A percentile compares a stretch with the other conserved stretches of the same genome.
phyloP scores from a whole-genome alignment of 2,329 filamentous ascomycete species.

The Aspergillus sp. region DNA sequence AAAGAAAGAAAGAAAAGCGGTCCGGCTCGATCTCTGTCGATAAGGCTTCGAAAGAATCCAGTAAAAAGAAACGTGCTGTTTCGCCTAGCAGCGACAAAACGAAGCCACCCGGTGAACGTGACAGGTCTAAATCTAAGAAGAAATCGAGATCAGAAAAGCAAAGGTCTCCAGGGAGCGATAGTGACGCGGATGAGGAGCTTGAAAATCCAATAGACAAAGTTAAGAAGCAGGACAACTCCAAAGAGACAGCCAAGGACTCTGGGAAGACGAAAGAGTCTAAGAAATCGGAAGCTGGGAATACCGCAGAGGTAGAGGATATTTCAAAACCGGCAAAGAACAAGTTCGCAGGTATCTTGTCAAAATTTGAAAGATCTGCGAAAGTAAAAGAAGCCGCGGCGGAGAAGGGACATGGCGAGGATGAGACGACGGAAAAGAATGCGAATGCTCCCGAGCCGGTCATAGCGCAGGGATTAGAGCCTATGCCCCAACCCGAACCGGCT shows the following conservation, averaged over 20 bases:
- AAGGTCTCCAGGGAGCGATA: constrained; percentile 25
- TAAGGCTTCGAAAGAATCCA: constrained; percentile 33
- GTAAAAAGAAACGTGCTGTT: constrained; percentile 29
- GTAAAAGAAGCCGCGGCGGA: constrained; percentile 18
- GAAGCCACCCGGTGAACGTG: constrained; percentile 24
- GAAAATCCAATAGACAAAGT: constrained; percentile 26
- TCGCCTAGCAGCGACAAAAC: constrained; percentile 27
- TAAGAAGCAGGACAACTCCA: constrained; percentile 6
- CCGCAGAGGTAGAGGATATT: constrained; percentile 24
- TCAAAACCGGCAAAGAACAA: constrained; percentile 28
- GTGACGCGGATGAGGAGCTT: constrained; percentile 17
- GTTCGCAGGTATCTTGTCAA: constrained; percentile 38
- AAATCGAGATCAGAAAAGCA: constrained; percentile 40
- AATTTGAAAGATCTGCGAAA: constrained; percentile 38
- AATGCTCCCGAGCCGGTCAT: constrained; percentile 30
- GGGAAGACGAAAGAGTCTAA: constrained; percentile 1
- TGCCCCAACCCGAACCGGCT: constrained; percentile 69
- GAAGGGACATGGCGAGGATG: constrained; percentile 14
- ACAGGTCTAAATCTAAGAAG: constrained; percentile 20
- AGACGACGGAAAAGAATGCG: constrained; percentile 5
- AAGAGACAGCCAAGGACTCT: constrained; percentile 14
- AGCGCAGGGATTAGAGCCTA: constrained; percentile 66
- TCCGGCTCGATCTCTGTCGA: constrained; percentile 22
- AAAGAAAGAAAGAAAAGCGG: constrained; percentile 25
- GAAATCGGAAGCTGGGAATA: constrained; percentile 5